These are phyloP conservation scores for Erythrobasidium hasegawianum DNA, from an alignment of 1,284 basidiomycete species.

Conservation along the genomic window DNA sequence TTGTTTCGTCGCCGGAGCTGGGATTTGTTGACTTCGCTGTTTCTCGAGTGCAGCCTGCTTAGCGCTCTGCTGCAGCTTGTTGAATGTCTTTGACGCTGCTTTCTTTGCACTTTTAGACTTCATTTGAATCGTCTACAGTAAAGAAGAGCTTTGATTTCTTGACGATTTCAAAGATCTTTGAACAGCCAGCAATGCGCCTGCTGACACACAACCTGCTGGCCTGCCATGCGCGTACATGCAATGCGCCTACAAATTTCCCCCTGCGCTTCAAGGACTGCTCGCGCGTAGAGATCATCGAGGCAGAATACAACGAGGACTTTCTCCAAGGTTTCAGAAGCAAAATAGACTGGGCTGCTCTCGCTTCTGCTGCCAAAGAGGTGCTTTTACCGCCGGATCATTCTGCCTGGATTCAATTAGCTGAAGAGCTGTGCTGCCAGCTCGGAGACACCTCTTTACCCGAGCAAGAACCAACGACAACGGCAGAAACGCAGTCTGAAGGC, in stretches of 20 bases:
- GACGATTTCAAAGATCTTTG: background rate
- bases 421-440: too few relatives aligned
- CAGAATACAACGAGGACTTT: constrained; percentile 86
- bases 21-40: background rate
- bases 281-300: constrained; percentile 69
- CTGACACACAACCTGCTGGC: constrained; percentile 96
- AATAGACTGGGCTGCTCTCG: constrained; percentile 84
- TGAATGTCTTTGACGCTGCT: constrained; percentile 11
- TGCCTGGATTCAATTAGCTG: too few relatives aligned
- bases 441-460: constrained; percentile 78
- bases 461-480: constrained; percentile 62
- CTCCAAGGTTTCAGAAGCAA: constrained; percentile 67
- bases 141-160: background rate
- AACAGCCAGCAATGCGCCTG: too few relatives aligned
- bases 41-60: constrained; percentile 17
- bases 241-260: constrained; percentile 83
- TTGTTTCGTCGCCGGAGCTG: background rate
- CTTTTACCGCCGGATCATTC: constrained; percentile 41
- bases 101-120: constrained; percentile 22
- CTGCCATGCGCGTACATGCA: constrained; percentile 91
- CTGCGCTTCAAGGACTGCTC: constrained; percentile 76
- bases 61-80: constrained; percentile 4
- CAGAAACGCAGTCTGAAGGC: constrained; percentile 55
- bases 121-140: constrained; percentile 1
- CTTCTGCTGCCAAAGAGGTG: constrained; percentile 75